phyloP scores from a whole-genome alignment of 352 stramenopile species.

The Phytophthora colocasiae region DNA sequence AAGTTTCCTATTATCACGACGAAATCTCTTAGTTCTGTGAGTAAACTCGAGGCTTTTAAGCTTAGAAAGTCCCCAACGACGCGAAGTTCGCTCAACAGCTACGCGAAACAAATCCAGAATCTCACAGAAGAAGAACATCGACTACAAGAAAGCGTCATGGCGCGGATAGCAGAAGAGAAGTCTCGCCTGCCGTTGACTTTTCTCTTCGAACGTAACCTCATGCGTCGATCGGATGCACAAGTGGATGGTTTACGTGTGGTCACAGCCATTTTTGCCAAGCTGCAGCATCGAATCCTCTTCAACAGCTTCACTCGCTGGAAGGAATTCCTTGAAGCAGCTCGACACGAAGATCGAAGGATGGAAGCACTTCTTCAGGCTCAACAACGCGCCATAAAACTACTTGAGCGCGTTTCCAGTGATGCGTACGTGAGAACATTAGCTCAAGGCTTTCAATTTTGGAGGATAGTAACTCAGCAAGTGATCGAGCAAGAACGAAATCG shows the following conservation, averaged over 20 bases:
- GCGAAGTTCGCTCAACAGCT: slow-evolving; percentile 16
- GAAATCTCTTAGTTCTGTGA: background rate
- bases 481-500: slow-evolving; percentile 30
- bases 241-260: slow-evolving; percentile 63
- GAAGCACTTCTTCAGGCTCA: slow-evolving; percentile 39
- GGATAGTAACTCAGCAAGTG: slow-evolving; percentile 7
- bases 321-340: slow-evolving; percentile 20
- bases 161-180: slow-evolving; percentile 61
- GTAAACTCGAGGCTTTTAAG: slow-evolving; percentile 4
- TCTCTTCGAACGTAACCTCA: slow-evolving; percentile 77
- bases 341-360: slow-evolving; percentile 31
- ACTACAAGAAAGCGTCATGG: slow-evolving; percentile 44
- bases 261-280: slow-evolving; percentile 69
- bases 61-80: background rate
- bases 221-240: slow-evolving; percentile 57
- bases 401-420: slow-evolving; percentile 65
- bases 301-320: slow-evolving; percentile 56
- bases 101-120: slow-evolving; percentile 19
- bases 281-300: slow-evolving; percentile 68
- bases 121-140: slow-evolving; percentile 29
- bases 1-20: slow-evolving; percentile 26
- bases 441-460: slow-evolving; percentile 49
- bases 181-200: slow-evolving; percentile 70
- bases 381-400: slow-evolving; percentile 48
- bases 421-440: slow-evolving; percentile 59